Base-by-base conservation (phyloP, 2,329 filamentous ascomycete genomes). In the Thermothelomyces thermophilus region DNA sequence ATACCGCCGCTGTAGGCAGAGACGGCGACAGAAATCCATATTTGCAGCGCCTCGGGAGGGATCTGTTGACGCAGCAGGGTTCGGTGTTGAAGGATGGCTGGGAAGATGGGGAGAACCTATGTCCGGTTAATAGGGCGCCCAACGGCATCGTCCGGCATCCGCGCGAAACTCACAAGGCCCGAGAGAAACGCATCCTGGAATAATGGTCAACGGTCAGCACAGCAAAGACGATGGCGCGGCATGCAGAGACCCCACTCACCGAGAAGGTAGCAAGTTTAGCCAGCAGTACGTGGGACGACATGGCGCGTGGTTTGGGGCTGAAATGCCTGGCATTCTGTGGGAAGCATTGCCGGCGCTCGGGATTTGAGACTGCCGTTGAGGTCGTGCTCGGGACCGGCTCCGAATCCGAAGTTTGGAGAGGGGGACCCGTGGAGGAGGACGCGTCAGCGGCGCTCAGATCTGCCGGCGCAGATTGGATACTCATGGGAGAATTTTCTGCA, bases 1-100 rank as follows among this genome's bases (percentile, higher is more conserved):
- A 56, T 53, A 11, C 56, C 56, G n/a, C 58, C 59, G 19, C 58
- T 58, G 44, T 59, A 53, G 7, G 58, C 53, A 5, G 58, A 45
- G 19, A 61, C 46, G 16, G 59, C 49, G 11, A 60, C 52, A 7
- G 59, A 56, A 1, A 48, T 56, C 56, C 58, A 57, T 41, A 61
- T 54, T 46, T 60, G 59, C 14, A 59, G 56, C 55, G 34, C n/a
- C 7, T 26, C 3, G 17, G 2, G 17, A 3, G 5, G 4, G 34
- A 40, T 28, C 8, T 56, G 49, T 4, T 41, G 48, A 6, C 52
- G 53, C 14, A 55, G 45, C 16, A 53, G 42, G 3, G 48, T 35
- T 14, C 51, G 51, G 20, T 19, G 41, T 19, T 56, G 9, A 30
- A 60, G 41, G 22, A 60, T 56, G 16, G 50, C 48, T 10, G 58